Conservation (phyloP, 192 early-diverging fungal species). For the Thoreauomyces humboldtii region DNA sequence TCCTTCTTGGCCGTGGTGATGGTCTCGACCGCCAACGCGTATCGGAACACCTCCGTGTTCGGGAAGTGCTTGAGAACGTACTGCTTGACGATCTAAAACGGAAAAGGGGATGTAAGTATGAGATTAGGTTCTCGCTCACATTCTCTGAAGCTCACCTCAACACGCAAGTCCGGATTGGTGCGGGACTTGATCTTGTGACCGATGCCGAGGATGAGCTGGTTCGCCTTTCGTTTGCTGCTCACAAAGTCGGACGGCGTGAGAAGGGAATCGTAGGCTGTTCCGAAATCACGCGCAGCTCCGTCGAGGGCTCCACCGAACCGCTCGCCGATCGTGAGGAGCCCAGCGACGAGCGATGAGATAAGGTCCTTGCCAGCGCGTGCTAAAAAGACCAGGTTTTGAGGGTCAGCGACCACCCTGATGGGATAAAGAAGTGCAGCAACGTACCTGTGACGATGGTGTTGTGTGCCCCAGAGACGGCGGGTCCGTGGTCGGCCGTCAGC, state of each 20-base stretch:
- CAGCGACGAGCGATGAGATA: slow-evolving; percentile 90
- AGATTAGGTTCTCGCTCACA: too few species aligned
- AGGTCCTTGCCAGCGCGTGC: slow-evolving; percentile 97
- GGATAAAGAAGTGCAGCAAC: too few species aligned
- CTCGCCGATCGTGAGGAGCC: slow-evolving; percentile 95
- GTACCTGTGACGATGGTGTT: slow-evolving; percentile 71
- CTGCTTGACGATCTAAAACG: slow-evolving; percentile 93
- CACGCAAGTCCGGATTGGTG: slow-evolving; percentile 97
- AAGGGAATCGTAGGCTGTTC: slow-evolving; percentile 88
- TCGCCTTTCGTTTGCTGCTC: slow-evolving; percentile 87
- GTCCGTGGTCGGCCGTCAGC: slow-evolving; percentile 99
- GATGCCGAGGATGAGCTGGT: slow-evolving; percentile 97
- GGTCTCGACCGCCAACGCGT: slow-evolving; percentile 88
- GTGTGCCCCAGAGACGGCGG: slow-evolving; percentile 89
- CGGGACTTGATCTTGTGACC: slow-evolving; percentile 99
- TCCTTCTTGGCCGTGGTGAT: slow-evolving; percentile 99
- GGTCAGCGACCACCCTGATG: too few species aligned
- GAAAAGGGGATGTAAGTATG: too few species aligned
- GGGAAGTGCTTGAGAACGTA: slow-evolving; percentile 89
- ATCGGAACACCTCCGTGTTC: slow-evolving; percentile 81
- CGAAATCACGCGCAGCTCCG: slow-evolving; percentile 91
- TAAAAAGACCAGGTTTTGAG: too few species aligned
- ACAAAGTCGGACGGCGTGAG: slow-evolving; percentile 93
- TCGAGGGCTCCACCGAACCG: slow-evolving; percentile 97
- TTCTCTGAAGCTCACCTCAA: too few species aligned